These are phyloP conservation scores for Ceratobasidium sp. DNA, from an alignment of 1,284 basidiomycete species.

Conservation along the genomic window DNA sequence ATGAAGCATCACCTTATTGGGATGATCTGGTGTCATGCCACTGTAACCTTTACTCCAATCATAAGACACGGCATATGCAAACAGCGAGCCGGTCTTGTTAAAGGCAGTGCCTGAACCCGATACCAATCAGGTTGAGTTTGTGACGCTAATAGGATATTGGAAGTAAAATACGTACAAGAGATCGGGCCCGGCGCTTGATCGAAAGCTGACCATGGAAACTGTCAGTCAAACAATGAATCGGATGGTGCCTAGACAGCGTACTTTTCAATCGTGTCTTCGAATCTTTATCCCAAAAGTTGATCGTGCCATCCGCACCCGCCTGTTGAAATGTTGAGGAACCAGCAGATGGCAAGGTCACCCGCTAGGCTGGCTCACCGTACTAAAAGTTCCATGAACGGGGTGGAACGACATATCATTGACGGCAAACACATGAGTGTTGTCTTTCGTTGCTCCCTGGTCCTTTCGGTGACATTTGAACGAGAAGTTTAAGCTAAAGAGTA, in stretches of 20 bases:
- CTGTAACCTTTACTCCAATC: conserved; percentile 90
- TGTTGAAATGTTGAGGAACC: neutral
- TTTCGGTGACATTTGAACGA: conserved; percentile 96
- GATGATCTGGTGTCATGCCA: conserved; percentile 78
- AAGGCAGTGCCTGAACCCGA: conserved; percentile 66
- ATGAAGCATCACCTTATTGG: conserved; percentile 89
- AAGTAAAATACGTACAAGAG: conserved; percentile 47
- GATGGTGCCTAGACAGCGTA: conserved; percentile 52
- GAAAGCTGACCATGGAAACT: conserved; percentile 59
- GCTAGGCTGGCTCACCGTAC: conserved; percentile 74
- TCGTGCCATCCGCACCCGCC: conserved; percentile 39
- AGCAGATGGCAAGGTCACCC: neutral
- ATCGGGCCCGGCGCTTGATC: conserved; percentile 72
- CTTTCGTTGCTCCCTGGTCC: conserved; percentile 67
- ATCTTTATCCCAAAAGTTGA: conserved; percentile 81
- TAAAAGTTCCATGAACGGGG: conserved; percentile 90
- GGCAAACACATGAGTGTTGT: conserved; percentile 82
- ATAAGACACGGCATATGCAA: conserved; percentile 87
- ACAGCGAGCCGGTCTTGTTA: conserved; percentile 83
- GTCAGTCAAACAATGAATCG: conserved; percentile 45
- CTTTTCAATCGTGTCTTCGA: conserved; percentile 86
- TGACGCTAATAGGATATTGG: neutral
- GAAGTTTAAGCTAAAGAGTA: conserved; percentile 72
- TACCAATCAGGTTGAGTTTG: conserved; percentile 40
- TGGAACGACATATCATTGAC: conserved; percentile 95